Evolutionary conservation across 2,329 filamentous ascomycete genomes (phyloP).

Genomic region (Epichloe festucae): DNA sequence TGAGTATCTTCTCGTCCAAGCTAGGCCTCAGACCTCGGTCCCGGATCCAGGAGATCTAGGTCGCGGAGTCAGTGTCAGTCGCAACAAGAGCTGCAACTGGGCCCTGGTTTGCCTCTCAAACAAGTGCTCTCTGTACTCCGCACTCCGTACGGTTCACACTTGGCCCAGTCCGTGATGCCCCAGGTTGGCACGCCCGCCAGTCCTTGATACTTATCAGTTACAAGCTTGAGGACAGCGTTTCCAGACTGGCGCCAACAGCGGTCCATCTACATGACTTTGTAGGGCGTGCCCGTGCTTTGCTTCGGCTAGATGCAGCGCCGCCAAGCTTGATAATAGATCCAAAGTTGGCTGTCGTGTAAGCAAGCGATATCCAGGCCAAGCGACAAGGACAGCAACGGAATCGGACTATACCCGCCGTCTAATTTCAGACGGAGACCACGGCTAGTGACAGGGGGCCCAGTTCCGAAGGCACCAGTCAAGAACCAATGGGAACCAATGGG

Average conservation of each 20-base stretch:
- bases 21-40: not conserved
- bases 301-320: constrained; percentile 3
- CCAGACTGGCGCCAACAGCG: not conserved
- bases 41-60: not conserved
- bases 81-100: not conserved
- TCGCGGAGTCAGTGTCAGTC: not conserved
- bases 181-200: too few relatives aligned
- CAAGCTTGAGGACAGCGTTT: not conserved
- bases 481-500: not conserved
- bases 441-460: not conserved
- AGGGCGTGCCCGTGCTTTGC: not conserved
- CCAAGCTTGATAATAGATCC: not conserved
- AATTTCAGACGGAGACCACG: not conserved
- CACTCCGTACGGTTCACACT: too few relatives aligned
- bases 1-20: not conserved
- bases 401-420: not conserved
- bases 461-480: not conserved
- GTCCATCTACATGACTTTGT: not conserved
- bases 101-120: not conserved
- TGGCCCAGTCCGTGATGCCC: too few relatives aligned
- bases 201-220: too few relatives aligned
- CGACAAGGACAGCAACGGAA: not conserved
- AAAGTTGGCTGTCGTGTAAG: not conserved
- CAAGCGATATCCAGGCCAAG: not conserved
- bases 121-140: too few relatives aligned